Conservation (phyloP, 345 rosid species). For the Iberis pinnata region DNA sequence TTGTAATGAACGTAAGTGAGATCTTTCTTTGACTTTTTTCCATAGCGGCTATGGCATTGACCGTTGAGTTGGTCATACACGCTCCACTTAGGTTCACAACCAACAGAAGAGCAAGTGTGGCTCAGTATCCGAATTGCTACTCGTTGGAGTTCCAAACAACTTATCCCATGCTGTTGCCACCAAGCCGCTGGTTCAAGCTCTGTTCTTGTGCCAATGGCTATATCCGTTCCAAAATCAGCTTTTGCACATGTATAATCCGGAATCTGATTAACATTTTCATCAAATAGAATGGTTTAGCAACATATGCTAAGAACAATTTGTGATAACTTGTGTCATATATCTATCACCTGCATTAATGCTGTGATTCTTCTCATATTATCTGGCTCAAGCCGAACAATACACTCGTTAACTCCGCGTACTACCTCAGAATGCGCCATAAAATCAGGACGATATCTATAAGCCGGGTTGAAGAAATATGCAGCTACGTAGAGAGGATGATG, state of each 20-base stretch:
- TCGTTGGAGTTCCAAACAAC: conserved; percentile 79
- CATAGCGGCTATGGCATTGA: conserved; percentile 47
- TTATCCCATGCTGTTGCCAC: conserved; percentile 51
- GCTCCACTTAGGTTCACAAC: conserved; percentile 76
- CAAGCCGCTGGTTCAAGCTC: conserved; percentile 91
- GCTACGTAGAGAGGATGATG: conserved; percentile 84
- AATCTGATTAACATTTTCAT: conserved; percentile 39
- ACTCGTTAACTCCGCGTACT: conserved; percentile 76
- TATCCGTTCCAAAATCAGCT: conserved; percentile 75
- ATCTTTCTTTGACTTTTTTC: conserved; percentile 50
- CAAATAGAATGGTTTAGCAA: not conserved
- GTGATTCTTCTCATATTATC: conserved; percentile 63
- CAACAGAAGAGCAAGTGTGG: conserved; percentile 72
- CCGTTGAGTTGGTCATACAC: conserved; percentile 48
- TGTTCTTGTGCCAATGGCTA: conserved; percentile 69
- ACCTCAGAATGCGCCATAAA: conserved; percentile 66
- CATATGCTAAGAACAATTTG: not conserved
- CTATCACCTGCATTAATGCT: conserved; percentile 79
- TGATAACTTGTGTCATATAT: not conserved
- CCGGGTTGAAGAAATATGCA: conserved; percentile 87
- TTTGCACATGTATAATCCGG: conserved; percentile 76
- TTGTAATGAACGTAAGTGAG: conserved; percentile 71
- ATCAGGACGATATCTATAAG: conserved; percentile 68
- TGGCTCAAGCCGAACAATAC: conserved; percentile 76
- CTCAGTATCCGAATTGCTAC: conserved; percentile 81